Evolutionary conservation across 306 rosid species (phyloP).

Genomic region (Cucumis cinereus): DNA sequence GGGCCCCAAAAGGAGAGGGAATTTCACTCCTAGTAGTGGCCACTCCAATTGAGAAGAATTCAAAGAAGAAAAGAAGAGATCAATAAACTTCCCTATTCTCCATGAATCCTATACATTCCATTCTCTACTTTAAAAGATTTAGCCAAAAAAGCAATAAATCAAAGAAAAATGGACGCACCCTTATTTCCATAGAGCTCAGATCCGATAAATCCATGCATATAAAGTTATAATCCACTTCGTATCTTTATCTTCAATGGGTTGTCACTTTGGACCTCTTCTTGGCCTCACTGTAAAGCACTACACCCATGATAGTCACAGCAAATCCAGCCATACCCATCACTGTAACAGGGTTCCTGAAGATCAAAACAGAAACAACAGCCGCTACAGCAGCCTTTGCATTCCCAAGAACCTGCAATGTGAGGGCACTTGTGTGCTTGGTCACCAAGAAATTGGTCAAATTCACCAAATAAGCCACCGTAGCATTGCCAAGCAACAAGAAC

Average conservation of each 20-base stretch:
- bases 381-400: slow-evolving; percentile 67
- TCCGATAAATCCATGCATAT: neutral
- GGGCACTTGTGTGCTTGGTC: slow-evolving; percentile 57
- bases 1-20: neutral
- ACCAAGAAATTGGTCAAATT: slow-evolving; percentile 52
- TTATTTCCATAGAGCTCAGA: neutral
- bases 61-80: neutral
- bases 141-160: slow-evolving; percentile 2
- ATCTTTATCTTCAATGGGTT: slow-evolving; percentile 11
- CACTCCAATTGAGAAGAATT: neutral
- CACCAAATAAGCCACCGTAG: slow-evolving; percentile 62
- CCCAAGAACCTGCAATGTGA: slow-evolving; percentile 57
- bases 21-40: neutral
- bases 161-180: slow-evolving; percentile 1
- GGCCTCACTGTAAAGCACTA: slow-evolving; percentile 65
- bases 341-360: slow-evolving; percentile 55
- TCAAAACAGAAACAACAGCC: slow-evolving; percentile 57
- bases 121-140: neutral
- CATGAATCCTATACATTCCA: slow-evolving; percentile 13
- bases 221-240: neutral
- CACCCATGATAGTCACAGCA: slow-evolving; percentile 51
- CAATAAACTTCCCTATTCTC: neutral
- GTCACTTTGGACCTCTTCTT: slow-evolving; percentile 54
- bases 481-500: slow-evolving; percentile 49
- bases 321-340: slow-evolving; percentile 55